Base-by-base conservation (phyloP, 2,329 filamentous ascomycete genomes). In the Grosmannia huntii region DNA sequence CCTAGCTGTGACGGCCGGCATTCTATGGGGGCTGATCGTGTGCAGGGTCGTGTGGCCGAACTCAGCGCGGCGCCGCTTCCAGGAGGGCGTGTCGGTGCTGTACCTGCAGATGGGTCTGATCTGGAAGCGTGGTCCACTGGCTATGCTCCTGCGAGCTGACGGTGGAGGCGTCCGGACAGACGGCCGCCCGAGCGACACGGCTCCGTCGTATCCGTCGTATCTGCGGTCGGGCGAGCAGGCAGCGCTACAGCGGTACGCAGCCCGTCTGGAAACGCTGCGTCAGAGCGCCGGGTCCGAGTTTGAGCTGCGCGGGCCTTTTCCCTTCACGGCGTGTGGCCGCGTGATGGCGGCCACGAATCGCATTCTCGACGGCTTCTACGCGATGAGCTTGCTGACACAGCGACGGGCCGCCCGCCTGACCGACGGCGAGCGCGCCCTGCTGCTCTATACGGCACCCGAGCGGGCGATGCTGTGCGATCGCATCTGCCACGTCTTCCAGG, bases 61-160 rank as follows among this genome's bases (percentile, higher is more conserved):
- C 62, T 94, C 90, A 36, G 94, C 90, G 1, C 82, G 94, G 50
- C 79, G 81, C 62, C 95, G 95, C 71, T 85, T 97, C 65, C 90
- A 94, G 67, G 86, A 95, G 66, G 92, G 92, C 1, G 78, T 96
- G 12, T 89, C 89, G 31, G 77, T 96, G n/a, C 76, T 99, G 14
- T 97, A 94, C 81, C 78, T 99, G 7, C 89, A 95, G 60, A 91
- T 99, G 84, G 89, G 90, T 19, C 79, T 99, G 38, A 91, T 97
- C 63, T 99, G 94, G 94, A 95, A 92, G 72, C 84, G 91, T 51
- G 92, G 95, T 10, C 94, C 94, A 0, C 75, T 99, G 27, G 86
- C 87, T 5, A 82, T 85, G 7, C 78, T 96, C 58, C 74, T 84
- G 0, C 78, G 84, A 52, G 82, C 78, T 60, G 75, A 81, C 62